Evolutionary conservation across 495 filamentous ascomycete species (phyloP).

Genomic region (Daldinia concentrica): DNA sequence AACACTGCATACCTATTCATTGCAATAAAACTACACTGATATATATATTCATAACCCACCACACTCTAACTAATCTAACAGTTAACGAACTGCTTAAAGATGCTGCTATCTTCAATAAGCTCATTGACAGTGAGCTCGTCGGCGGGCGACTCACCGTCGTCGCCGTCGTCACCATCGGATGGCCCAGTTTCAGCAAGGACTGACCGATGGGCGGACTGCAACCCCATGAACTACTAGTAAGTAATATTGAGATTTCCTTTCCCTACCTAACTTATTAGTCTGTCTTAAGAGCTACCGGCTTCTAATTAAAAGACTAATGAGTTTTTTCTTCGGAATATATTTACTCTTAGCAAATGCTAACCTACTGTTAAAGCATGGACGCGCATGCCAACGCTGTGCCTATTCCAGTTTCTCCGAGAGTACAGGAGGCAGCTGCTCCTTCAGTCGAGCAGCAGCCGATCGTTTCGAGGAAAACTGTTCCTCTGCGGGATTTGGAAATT

Average conservation of each 20-base stretch:
- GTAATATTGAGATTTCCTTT: background rate
- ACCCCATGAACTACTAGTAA: background rate
- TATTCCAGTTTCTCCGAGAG: background rate
- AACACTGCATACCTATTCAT: background rate
- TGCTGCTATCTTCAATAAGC: background rate
- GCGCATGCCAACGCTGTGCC: background rate
- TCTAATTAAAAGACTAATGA: no score
- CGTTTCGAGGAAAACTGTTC: background rate
- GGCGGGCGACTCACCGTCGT: background rate
- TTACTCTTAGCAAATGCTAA: background rate
- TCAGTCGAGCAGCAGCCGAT: background rate
- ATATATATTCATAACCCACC: background rate
- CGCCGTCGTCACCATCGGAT: no score
- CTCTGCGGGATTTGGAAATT: background rate
- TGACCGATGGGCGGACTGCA: background rate
- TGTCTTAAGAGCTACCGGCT: no score
- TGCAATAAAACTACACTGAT: background rate
- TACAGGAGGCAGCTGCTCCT: background rate
- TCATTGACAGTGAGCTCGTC: background rate
- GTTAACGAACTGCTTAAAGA: background rate
- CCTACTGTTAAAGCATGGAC: background rate
- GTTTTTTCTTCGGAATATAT: background rate
- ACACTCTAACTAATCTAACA: background rate
- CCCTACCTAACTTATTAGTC: no score
- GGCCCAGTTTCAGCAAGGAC: background rate